Evolutionary conservation across 1,139 yeast species (phyloP), one percentile per base, ranked within the genome.

Genomic region (Taphrina confusa): DNA sequence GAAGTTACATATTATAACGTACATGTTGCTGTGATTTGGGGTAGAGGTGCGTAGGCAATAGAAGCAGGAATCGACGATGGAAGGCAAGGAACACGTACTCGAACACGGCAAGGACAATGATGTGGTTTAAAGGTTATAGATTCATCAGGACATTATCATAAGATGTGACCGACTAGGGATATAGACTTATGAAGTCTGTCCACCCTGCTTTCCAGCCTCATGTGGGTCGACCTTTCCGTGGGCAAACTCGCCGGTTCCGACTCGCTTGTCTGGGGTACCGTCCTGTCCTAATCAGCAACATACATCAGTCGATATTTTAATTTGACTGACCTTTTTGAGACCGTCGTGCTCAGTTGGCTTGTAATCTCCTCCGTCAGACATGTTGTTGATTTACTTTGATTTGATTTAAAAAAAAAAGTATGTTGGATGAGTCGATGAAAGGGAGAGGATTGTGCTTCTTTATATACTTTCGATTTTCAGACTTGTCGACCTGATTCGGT

Each of bases 281-380:
- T 56, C 60, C 54, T 56, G 47, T 31, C 9, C 30, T 22, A 31
- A n/a, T n/a, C n/a, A n/a, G n/a, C n/a, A n/a, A n/a, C n/a, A n/a
- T n/a, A n/a, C n/a, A n/a, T n/a, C n/a, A n/a, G 14, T 34, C 14
- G 2, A n/a, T 9, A 12, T 8, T 37, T 3, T 9, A 3, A 2
- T 9, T 9, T 2, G 8, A 37, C 22, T 2, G 4, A 42, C 47
- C 47, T 42, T 42, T 31, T 42, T 42, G 31, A 42, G 54, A 6
- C 54, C 60, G 40, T 47, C 60, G 54, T 56, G 60, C 42, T 56
- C 60, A 37, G 54, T 56, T 25, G 60, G 60, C 33, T 57, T 57
- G 52, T 57, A 44, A 47, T 47, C 52, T 47, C 52, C 52, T 47
- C 52, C 52, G 58, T 54, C 58, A 54, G 58, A 54, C 58, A 54